Percentiles rank a stretch among this genome's conserved stretches.
These are phyloP conservation scores for Zalaria obscura DNA, from an alignment of 2,329 filamentous ascomycete species.

Conservation along the genomic window DNA sequence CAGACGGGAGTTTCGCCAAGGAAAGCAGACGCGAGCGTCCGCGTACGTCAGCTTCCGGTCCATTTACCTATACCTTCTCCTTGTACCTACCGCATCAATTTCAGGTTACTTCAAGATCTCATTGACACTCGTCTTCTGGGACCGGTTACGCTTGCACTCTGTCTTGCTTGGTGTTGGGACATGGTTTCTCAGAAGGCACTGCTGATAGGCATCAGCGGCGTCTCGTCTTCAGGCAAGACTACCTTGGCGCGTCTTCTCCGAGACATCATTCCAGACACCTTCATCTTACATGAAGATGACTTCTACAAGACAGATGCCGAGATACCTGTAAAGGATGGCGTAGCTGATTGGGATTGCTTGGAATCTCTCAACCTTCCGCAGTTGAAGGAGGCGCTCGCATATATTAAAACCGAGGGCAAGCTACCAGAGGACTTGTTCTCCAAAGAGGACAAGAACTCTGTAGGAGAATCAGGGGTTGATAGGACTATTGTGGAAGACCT, in stretches of 20 bases:
- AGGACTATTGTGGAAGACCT: conserved; percentile 14
- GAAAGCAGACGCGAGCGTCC: too few species aligned
- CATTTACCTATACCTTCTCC: too few species aligned
- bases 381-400: conserved; percentile 51
- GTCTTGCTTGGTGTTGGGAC: too few species aligned
- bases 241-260: conserved; percentile 76
- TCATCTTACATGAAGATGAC: conserved; percentile 89
- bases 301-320: conserved; percentile 76
- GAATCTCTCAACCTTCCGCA: conserved; percentile 59
- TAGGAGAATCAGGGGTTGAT: conserved; percentile 27
- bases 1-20: too few species aligned
- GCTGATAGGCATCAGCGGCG: conserved; percentile 72
- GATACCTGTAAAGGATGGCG: conserved; percentile 38
- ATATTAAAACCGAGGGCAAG: conserved; percentile 55
- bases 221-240: conserved; percentile 88
- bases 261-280: conserved; percentile 57
- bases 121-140: too few species aligned
- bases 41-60: too few species aligned
- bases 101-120: too few species aligned
- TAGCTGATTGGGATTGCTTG: conserved; percentile 87
- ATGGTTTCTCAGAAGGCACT: conserved; percentile 24
- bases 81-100: too few species aligned
- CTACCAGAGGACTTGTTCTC: conserved; percentile 39
- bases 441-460: conserved; percentile 45
- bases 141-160: too few species aligned